A percentile compares a stretch with the other conserved stretches of the same genome.
Evolutionary conservation across 805 yeast genomes (phyloP).

Genomic region (Cyberlindnera maritima): DNA sequence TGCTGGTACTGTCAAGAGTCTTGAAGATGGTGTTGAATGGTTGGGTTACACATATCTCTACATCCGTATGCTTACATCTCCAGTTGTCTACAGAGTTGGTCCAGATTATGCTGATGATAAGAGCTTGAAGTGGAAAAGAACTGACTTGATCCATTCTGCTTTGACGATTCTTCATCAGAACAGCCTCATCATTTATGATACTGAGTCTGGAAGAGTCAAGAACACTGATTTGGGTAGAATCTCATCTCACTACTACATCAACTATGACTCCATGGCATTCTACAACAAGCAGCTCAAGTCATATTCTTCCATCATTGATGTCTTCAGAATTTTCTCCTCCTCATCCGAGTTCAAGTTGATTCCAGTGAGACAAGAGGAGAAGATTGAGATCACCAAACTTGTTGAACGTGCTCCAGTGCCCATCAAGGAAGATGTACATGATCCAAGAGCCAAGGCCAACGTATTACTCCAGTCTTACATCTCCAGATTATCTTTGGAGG

Average conservation of each 20-base stretch:
- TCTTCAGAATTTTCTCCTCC: slow-evolving; percentile 70
- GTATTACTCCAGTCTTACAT: slow-evolving; percentile 82
- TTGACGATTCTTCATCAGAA: slow-evolving; percentile 52
- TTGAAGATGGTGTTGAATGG: slow-evolving; percentile 79
- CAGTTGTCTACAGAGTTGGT: slow-evolving; percentile 73
- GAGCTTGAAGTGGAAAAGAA: slow-evolving; percentile 48
- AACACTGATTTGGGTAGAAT: slow-evolving; percentile 76
- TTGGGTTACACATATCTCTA: slow-evolving; percentile 73
- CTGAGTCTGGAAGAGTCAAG: slow-evolving; percentile 42
- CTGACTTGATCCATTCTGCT: slow-evolving; percentile 76
- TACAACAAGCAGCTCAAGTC: slow-evolving; percentile 65
- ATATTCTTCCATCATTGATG: slow-evolving; percentile 64
- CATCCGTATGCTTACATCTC: slow-evolving; percentile 73
- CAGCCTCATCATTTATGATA: slow-evolving; percentile 60
- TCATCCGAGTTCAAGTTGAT: slow-evolving; percentile 85
- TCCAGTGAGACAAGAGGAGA: slow-evolving; percentile 86
- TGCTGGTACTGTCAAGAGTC: slow-evolving; percentile 56
- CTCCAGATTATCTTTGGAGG: slow-evolving; percentile 72
- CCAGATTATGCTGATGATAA: slow-evolving; percentile 55
- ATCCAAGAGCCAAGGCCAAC: slow-evolving; percentile 75
- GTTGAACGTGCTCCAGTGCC: slow-evolving; percentile 83
- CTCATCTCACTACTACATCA: slow-evolving; percentile 84
- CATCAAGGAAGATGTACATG: slow-evolving; percentile 64
- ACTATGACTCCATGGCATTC: slow-evolving; percentile 65
- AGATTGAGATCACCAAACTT: slow-evolving; percentile 64